phyloP scores from a whole-genome alignment of 495 filamentous ascomycete genomes.

The Aspergillus indologenus region DNA sequence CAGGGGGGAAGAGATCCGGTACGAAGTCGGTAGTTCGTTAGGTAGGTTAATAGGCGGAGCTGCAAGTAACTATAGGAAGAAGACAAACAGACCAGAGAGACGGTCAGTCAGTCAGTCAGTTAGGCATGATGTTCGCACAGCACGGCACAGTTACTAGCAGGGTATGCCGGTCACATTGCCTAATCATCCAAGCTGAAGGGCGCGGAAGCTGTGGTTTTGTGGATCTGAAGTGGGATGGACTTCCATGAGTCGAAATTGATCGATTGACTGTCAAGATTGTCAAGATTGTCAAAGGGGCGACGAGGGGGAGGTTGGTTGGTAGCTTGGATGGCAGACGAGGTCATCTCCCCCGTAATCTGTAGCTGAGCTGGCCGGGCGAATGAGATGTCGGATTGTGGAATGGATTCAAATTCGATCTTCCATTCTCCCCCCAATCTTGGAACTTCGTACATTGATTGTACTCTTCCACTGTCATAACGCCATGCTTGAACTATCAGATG shows the following conservation, averaged over 20 bases:
- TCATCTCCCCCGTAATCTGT: too few relatives aligned
- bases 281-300: not conserved
- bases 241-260: too few relatives aligned
- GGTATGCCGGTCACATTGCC: slow-evolving; percentile 4
- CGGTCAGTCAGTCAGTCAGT: too few relatives aligned
- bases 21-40: not conserved
- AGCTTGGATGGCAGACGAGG: too few relatives aligned
- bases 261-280: too few relatives aligned
- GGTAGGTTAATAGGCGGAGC: not conserved
- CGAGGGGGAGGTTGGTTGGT: not conserved
- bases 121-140: not conserved
- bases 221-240: not conserved
- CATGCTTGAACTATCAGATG: slow-evolving; percentile 15
- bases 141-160: not conserved
- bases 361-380: slow-evolving; percentile 8
- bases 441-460: not conserved
- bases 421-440: slow-evolving; percentile 4
- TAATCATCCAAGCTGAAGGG: not conserved
- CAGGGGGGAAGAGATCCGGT: not conserved
- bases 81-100: too few relatives aligned
- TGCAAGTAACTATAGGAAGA: not conserved
- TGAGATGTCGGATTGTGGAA: slow-evolving; percentile 15
- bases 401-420: not conserved
- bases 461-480: slow-evolving; percentile 8
- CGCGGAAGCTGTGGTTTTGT: not conserved